Base-by-base conservation (phyloP, 306 rosid species). In the Adenanthera pavonina region DNA sequence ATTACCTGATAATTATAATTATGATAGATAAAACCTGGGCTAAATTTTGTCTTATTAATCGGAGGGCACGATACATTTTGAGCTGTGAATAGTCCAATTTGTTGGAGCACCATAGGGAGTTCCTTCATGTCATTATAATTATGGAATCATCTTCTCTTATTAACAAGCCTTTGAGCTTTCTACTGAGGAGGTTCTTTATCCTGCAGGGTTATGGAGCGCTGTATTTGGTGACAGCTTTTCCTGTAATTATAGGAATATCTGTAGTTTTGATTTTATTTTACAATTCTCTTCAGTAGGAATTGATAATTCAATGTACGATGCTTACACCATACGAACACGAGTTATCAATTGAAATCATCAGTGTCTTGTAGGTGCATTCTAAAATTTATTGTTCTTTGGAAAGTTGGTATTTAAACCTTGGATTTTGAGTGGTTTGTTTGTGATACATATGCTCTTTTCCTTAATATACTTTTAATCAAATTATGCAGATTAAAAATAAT, bases 151-250 rank as follows among this genome's bases (percentile, higher is more conserved):
- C 69, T 71, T 56, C 64, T 60, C 43, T 62, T 72, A 48, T 46
- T 6, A 48, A 60, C 54, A 69, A 74, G 11, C 68, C 49, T 54
- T 72, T 60, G 52, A 57, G 77, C 84, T 80, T 83, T 82, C 54
- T 35, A 77, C 74, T 84, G 78, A 82, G 86, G 34, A 84, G 52
- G 62, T 70, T 84, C 46, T 16, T 84, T 74, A 34, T 78, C 43
- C 61, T 91, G 96, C 98, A 95, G 99, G 99, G 98, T 10, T 95
- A 90, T 82, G 99, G 99, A 81, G 98, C 98, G 54, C 85, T 95
- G 62, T 95, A 95, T 84, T 83, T 95, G 75, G 97, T 95, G 69
- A 76, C 99, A 0, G 97, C 94, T 56, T 95, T 95, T 52, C 99
- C 99, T 25, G 87, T 95, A 78, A 95, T 95, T 76, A 93, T 95